Conservation (phyloP, 345 rosid species). For the Geranium rotundifolium region DNA sequence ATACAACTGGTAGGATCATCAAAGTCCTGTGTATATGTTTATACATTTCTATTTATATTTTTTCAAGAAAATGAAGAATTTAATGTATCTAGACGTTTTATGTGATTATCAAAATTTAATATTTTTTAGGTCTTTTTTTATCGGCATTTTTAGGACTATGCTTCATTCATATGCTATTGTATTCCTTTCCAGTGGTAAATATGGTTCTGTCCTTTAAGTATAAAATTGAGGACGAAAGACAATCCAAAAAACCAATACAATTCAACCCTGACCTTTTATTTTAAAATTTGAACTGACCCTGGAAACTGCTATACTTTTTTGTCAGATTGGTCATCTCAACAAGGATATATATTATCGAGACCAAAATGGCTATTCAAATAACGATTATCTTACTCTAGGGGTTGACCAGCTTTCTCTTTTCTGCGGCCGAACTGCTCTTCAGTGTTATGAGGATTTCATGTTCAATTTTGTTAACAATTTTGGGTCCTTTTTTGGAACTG, state of each 20-base stretch:
- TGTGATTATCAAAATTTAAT: background rate
- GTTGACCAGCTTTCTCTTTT: slow-evolving; percentile 56
- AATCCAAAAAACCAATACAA: too few species aligned
- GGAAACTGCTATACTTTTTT: slow-evolving; percentile 1
- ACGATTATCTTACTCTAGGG: slow-evolving; percentile 60
- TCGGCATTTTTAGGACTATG: too few species aligned
- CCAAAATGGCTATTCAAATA: slow-evolving; percentile 38
- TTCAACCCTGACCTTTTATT: background rate
- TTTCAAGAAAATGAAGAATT: background rate
- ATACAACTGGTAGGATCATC: slow-evolving; percentile 3
- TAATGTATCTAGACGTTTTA: too few species aligned
- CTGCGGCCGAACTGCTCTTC: slow-evolving; percentile 50
- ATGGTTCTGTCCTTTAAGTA: background rate
- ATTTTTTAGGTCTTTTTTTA: too few species aligned
- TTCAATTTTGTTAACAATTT: slow-evolving; percentile 43
- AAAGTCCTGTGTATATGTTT: background rate
- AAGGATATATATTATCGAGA: slow-evolving; percentile 56
- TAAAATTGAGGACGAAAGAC: background rate
- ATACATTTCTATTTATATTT: background rate
- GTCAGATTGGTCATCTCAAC: slow-evolving; percentile 45
- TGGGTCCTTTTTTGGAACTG: slow-evolving; percentile 32
- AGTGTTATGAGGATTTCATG: slow-evolving; percentile 59
- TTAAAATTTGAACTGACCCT: background rate
- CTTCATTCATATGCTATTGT: background rate
- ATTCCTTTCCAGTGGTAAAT: background rate